Percentiles rank a stretch among this genome's conserved stretches.
Conservation (phyloP, 805 yeast species). For the Ogataea chonburiensis region DNA sequence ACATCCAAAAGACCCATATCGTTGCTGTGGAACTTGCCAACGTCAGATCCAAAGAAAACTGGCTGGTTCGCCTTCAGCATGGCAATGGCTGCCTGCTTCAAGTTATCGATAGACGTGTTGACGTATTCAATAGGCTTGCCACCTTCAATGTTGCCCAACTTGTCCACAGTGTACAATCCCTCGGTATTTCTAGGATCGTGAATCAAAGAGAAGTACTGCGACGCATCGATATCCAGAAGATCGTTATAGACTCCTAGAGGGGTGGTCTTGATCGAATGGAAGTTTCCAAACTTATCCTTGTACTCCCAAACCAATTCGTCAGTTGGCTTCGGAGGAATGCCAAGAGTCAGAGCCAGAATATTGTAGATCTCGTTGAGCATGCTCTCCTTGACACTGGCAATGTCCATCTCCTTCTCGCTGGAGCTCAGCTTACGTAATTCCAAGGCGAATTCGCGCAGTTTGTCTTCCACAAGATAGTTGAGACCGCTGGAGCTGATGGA, state of each 20-base stretch:
- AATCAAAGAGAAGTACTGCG: slow-evolving; percentile 62
- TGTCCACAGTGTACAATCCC: slow-evolving; percentile 69
- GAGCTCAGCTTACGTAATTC: slow-evolving; percentile 53
- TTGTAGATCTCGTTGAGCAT: slow-evolving; percentile 65
- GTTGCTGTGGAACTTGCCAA: slow-evolving; percentile 69
- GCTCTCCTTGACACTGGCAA: slow-evolving; percentile 28
- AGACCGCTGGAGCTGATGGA: slow-evolving; percentile 53
- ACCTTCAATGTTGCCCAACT: slow-evolving; percentile 71
- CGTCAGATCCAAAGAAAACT: slow-evolving; percentile 86
- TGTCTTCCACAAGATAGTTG: slow-evolving; percentile 65
- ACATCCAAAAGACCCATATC: slow-evolving; percentile 69
- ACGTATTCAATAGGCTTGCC: slow-evolving; percentile 75
- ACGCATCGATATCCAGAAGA: slow-evolving; percentile 51
- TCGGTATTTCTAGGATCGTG: slow-evolving; percentile 82
- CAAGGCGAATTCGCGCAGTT: slow-evolving; percentile 77
- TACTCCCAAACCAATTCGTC: slow-evolving; percentile 74
- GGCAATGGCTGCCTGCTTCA: slow-evolving; percentile 63
- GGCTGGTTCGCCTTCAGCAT: slow-evolving; percentile 74
- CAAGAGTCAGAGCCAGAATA: slow-evolving; percentile 66
- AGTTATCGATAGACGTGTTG: slow-evolving; percentile 58
- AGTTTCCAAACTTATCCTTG: slow-evolving; percentile 66
- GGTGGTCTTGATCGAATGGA: slow-evolving; percentile 50
- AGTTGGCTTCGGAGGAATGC: slow-evolving; percentile 74
- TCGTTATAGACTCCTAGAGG: slow-evolving; percentile 65
- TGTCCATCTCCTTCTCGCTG: slow-evolving; percentile 36